These are phyloP conservation scores for Calonectria crousiana DNA, from an alignment of 2,329 filamentous ascomycete species.

Conservation along the genomic window DNA sequence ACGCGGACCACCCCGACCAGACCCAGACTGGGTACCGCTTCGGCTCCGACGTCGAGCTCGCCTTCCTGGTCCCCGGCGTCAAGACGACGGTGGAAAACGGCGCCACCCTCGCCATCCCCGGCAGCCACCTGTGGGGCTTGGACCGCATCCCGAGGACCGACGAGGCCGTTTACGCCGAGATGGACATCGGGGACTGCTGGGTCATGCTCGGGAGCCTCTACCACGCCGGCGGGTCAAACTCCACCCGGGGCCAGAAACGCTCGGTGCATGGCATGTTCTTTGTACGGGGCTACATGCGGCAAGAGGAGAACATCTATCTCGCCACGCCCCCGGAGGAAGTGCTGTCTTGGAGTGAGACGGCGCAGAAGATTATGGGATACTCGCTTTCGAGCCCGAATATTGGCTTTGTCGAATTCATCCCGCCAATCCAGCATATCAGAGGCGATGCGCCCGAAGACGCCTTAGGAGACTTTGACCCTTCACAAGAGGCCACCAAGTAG, in stretches of 20 bases:
- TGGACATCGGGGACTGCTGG: slow-evolving; percentile 22
- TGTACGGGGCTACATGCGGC: slow-evolving; percentile 9
- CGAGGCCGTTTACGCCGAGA: slow-evolving; percentile 10
- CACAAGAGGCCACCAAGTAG: slow-evolving; percentile 9
- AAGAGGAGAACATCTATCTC: slow-evolving; percentile 20
- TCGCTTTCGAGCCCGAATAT: slow-evolving; percentile 20
- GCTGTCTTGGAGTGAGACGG: not conserved
- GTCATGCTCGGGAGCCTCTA: slow-evolving; percentile 18
- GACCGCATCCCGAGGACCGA: slow-evolving; percentile 15
- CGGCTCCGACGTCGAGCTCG: slow-evolving; percentile 15
- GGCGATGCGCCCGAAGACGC: not conserved
- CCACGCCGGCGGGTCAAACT: slow-evolving; percentile 18
- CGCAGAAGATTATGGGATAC: slow-evolving; percentile 6
- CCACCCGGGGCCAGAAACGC: slow-evolving; percentile 9
- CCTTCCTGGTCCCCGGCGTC: slow-evolving; percentile 16
- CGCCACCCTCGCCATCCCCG: slow-evolving; percentile 16
- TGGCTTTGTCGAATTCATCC: slow-evolving; percentile 16
- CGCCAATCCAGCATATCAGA: slow-evolving; percentile 3
- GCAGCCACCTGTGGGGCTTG: slow-evolving; percentile 17
- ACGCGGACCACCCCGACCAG: slow-evolving; percentile 11
- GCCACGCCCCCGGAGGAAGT: slow-evolving; percentile 12
- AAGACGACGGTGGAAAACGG: slow-evolving; percentile 17
- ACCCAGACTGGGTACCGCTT: slow-evolving; percentile 13
- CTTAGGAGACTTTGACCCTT: slow-evolving; percentile 13
- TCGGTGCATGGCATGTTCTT: slow-evolving; percentile 23